Percentiles rank a stretch among this genome's conserved stretches.
Evolutionary conservation across 306 rosid species (phyloP).

Genomic region (Lathyrus tuberosus): DNA sequence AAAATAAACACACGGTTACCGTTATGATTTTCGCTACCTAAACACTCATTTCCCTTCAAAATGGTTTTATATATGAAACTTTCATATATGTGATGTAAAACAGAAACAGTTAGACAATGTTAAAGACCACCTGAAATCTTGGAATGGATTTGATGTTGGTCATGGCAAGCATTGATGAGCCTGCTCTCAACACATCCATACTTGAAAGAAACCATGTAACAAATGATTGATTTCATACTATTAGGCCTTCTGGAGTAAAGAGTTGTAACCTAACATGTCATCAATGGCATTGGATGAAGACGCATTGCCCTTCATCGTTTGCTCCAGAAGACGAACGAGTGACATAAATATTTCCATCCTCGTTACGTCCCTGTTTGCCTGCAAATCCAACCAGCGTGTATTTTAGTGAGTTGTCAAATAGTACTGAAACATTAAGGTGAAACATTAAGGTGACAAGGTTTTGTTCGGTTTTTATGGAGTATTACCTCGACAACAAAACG

Average conservation of each 20-base stretch:
- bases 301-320: slow-evolving; percentile 59
- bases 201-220: slow-evolving; percentile 39
- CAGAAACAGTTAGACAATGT: slow-evolving; percentile 43
- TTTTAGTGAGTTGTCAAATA: not conserved
- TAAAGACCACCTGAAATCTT: slow-evolving; percentile 48
- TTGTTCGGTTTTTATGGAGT: slow-evolving; percentile 4
- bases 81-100: slow-evolving; percentile 34
- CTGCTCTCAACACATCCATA: slow-evolving; percentile 80
- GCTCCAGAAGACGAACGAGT: slow-evolving; percentile 82
- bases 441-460: no score
- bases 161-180: slow-evolving; percentile 73
- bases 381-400: slow-evolving; percentile 30
- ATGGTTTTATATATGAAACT: slow-evolving; percentile 29
- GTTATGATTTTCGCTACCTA: slow-evolving; percentile 41
- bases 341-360: slow-evolving; percentile 96
- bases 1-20: no score
- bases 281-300: slow-evolving; percentile 51
- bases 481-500: slow-evolving; percentile 88
- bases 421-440: not conserved
- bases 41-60: slow-evolving; percentile 35
- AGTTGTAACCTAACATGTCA: slow-evolving; percentile 55
- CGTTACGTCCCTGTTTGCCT: slow-evolving; percentile 93
- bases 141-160: slow-evolving; percentile 65
- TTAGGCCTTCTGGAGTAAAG: slow-evolving; percentile 60
- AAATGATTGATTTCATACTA: slow-evolving; percentile 59